Conservation (phyloP, 305 asterid species). For the Solanum hybrid region DNA sequence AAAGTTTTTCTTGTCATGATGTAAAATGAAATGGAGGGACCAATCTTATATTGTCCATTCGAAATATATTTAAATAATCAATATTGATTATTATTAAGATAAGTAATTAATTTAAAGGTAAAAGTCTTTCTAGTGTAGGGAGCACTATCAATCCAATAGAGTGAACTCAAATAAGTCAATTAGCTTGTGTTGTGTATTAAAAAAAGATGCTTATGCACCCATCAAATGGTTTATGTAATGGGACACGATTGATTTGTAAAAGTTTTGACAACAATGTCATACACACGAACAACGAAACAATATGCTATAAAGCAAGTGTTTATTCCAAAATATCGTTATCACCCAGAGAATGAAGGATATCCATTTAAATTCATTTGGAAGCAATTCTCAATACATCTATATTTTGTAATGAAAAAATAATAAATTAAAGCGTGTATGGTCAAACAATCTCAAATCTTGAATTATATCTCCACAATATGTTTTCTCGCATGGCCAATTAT, state of each 20-base stretch:
- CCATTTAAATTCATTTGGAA: neutral
- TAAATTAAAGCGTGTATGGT: neutral
- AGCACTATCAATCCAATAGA: no score
- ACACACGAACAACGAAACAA: neutral
- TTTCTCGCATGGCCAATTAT: neutral
- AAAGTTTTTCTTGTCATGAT: neutral
- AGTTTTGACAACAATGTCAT: neutral
- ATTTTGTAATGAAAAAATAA: neutral
- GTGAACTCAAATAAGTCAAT: no score
- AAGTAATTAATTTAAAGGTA: no score
- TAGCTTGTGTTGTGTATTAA: no score
- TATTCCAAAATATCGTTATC: no score
- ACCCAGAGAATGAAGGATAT: no score
- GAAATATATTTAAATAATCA: neutral
- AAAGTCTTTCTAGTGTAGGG: no score
- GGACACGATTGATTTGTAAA: neutral
- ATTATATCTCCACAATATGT: no score
- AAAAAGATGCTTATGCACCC: neutral
- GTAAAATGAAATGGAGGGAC: neutral
- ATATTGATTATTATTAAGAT: neutral
- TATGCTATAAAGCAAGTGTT: neutral
- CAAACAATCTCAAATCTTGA: neutral
- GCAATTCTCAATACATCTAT: no score
- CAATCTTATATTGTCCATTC: neutral
- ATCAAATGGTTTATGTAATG: neutral